Evolutionary conservation across 73 alveolate genomes (phyloP).

Genomic region (Urostyla sp.): DNA sequence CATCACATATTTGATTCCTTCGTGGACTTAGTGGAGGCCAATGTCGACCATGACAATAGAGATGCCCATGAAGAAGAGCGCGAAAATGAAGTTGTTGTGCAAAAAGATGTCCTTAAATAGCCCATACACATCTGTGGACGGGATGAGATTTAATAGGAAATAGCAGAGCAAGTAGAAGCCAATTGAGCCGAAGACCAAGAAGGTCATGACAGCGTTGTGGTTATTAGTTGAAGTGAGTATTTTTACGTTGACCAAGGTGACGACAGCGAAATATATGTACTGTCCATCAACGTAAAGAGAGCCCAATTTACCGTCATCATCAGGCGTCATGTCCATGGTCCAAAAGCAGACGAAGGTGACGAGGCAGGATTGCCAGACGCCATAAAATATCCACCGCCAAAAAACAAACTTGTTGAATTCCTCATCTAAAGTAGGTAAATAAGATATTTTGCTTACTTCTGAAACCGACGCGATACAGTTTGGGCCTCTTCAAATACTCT

Average conservation of each 20-base stretch:
- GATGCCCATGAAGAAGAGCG: constrained; percentile 17
- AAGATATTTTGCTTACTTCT: constrained; percentile 74
- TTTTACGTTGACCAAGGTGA: constrained; percentile 88
- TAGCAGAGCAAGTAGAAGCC: neutral
- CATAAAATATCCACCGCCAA: constrained; percentile 91
- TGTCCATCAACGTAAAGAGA: constrained; percentile 81
- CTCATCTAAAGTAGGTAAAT: constrained; percentile 62
- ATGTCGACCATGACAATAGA: constrained; percentile 51
- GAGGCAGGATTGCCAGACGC: constrained; percentile 78
- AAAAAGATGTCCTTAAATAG: neutral
- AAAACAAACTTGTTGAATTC: constrained; percentile 75
- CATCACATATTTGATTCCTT: neutral
- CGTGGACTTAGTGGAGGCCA: constrained; percentile 35
- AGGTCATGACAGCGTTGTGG: constrained; percentile 23
- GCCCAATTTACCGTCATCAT: constrained; percentile 52
- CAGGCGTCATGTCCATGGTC: constrained; percentile 58
- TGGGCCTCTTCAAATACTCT: constrained; percentile 63
- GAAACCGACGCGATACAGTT: constrained; percentile 77
- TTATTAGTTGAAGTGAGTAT: constrained; percentile 65
- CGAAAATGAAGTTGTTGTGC: constrained; percentile 15
- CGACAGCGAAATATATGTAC: constrained; percentile 86
- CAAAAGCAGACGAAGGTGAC: constrained; percentile 64
- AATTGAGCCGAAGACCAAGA: constrained; percentile 47
- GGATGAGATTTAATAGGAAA: constrained; percentile 11
- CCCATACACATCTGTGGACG: constrained; percentile 12